Evolutionary conservation across 2,329 filamentous ascomycete species (phyloP).

Genomic region (Plectosphaerella sp.): DNA sequence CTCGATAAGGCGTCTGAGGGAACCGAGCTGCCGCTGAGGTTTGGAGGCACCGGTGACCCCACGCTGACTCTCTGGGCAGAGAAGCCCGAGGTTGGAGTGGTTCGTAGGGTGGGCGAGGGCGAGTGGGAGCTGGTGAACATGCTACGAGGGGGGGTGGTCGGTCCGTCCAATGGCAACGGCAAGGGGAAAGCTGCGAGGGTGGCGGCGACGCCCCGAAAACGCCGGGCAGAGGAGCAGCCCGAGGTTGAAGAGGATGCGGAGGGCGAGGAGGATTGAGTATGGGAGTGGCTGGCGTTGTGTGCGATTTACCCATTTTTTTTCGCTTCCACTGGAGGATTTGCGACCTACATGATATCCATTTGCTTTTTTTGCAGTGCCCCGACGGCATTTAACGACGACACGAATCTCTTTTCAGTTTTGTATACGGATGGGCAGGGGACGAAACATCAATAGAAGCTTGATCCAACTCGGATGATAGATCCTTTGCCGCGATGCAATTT

Average conservation of each 20-base stretch:
- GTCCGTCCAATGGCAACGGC: slow-evolving; percentile 9
- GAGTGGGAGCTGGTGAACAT: slow-evolving; percentile 28
- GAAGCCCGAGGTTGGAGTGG: slow-evolving; percentile 29
- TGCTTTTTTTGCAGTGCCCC: neutral
- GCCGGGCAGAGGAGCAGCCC: slow-evolving; percentile 1
- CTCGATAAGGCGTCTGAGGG: slow-evolving; percentile 52
- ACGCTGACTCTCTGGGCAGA: slow-evolving; percentile 37
- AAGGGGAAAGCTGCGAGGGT: slow-evolving; percentile 8
- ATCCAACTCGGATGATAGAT: too few species aligned
- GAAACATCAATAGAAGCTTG: too few species aligned
- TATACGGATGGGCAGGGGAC: neutral
- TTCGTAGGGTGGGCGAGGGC: slow-evolving; percentile 16
- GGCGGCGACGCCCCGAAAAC: slow-evolving; percentile 1
- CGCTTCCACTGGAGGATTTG: neutral
- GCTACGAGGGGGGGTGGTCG: slow-evolving; percentile 13
- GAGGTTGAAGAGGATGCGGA: slow-evolving; percentile 10
- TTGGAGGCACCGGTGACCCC: slow-evolving; percentile 32
- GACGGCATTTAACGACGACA: too few species aligned
- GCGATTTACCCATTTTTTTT: neutral
- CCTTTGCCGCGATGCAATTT: too few species aligned
- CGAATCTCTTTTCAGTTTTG: neutral
- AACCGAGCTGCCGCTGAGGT: slow-evolving; percentile 22
- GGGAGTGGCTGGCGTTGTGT: too few species aligned
- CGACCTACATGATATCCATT: neutral
- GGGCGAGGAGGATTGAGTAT: slow-evolving; percentile 10